Evolutionary conservation across 352 stramenopile species (phyloP).

Genomic region (Pythium volutum): DNA sequence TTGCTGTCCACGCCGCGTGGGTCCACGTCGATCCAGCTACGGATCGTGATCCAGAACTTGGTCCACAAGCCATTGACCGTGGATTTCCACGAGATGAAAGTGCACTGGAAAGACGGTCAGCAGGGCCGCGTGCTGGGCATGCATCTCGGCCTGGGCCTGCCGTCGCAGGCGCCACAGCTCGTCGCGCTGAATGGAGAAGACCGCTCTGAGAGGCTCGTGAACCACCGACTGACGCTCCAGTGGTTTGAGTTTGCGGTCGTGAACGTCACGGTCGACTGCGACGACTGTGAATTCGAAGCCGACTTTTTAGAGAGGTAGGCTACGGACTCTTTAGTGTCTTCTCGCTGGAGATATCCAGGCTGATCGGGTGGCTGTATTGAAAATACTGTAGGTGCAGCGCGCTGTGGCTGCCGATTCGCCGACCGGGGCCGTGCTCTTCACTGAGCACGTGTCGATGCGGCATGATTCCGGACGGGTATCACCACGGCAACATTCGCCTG

Average conservation of each 20-base stretch:
- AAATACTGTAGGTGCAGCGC: slow-evolving; percentile 34
- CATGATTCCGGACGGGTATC: slow-evolving; percentile 72
- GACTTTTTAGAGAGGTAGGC: slow-evolving; percentile 65
- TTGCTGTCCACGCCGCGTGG: slow-evolving; percentile 29
- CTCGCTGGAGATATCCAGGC: not conserved
- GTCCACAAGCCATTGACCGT: slow-evolving; percentile 48
- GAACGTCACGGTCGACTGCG: slow-evolving; percentile 55
- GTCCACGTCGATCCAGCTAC: slow-evolving; percentile 56
- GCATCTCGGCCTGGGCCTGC: slow-evolving; percentile 9
- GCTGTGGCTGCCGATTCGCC: slow-evolving; percentile 67
- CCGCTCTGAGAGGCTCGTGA: slow-evolving; percentile 24
- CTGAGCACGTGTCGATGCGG: slow-evolving; percentile 61
- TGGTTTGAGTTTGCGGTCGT: slow-evolving; percentile 74
- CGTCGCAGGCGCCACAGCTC: slow-evolving; percentile 40
- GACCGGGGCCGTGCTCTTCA: slow-evolving; percentile 43
- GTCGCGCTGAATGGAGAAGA: slow-evolving; percentile 57
- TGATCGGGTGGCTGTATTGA: not conserved
- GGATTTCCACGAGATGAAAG: slow-evolving; percentile 56
- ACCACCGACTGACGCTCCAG: slow-evolving; percentile 39
- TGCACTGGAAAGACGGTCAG: slow-evolving; percentile 69
- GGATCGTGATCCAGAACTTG: slow-evolving; percentile 68
- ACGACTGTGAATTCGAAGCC: slow-evolving; percentile 68
- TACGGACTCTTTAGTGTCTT: too few species aligned
- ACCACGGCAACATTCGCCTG: slow-evolving; percentile 61
- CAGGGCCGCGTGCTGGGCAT: slow-evolving; percentile 44